phyloP scores from a whole-genome alignment of 768 basidiomycete species.

The Inosperma sp. region DNA sequence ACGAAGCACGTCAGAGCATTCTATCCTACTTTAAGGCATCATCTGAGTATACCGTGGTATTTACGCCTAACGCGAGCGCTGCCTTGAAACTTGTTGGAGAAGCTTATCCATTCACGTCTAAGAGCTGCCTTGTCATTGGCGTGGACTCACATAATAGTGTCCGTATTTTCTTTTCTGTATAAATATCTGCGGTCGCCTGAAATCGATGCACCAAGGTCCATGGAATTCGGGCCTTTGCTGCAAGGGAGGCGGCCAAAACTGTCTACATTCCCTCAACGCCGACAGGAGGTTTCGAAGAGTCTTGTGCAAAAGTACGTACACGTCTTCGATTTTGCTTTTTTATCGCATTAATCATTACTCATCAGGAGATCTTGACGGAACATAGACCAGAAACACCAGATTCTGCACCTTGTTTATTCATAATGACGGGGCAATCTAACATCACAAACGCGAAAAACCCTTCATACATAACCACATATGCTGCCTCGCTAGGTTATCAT shows the following conservation, averaged over 20 bases:
- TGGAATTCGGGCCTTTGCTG: too few species aligned
- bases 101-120: constrained; percentile 62
- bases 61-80: constrained; percentile 74
- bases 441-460: constrained; percentile 72
- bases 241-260: too few species aligned
- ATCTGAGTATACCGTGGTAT: constrained; percentile 46
- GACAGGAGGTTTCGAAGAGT: too few species aligned
- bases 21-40: not conserved
- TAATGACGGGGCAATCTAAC: constrained; percentile 77
- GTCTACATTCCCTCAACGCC: too few species aligned
- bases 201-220: too few species aligned
- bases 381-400: constrained; percentile 44
- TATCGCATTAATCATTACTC: too few species aligned
- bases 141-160: constrained; percentile 83
- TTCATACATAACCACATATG: constrained; percentile 59
- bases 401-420: constrained; percentile 59
- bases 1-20: not conserved
- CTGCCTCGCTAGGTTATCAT: constrained; percentile 63
- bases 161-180: too few species aligned
- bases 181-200: too few species aligned
- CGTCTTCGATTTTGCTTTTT: too few species aligned
- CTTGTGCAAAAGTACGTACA: too few species aligned
- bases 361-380: constrained; percentile 55
- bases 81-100: constrained; percentile 83
- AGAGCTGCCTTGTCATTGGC: constrained; percentile 62